Base-by-base conservation (phyloP, 1,284 basidiomycete species). In the Porodaedalea pini region DNA sequence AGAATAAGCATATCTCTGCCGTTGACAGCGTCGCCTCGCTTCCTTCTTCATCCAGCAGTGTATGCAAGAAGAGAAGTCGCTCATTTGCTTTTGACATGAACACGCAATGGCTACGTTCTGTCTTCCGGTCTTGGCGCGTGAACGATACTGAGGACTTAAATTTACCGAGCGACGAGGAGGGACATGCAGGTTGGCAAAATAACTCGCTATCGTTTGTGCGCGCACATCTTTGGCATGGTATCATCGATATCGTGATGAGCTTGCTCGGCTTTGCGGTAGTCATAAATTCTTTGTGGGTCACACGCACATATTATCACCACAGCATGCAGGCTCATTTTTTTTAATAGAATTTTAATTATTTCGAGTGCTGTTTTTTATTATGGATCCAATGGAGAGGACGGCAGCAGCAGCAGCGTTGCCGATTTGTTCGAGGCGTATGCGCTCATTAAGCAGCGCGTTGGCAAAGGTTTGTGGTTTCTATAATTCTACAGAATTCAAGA, bases 391-490 rank as follows among this genome's bases (percentile, higher is more conserved):
- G 39, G 66, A 4, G 67, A 69, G 23, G 65, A 67, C 21, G 57
- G 65, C 10, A 57, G 61, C 23, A 66, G 59, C 43, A 58, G 61
- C 23, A 66, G 59, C 43, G 79, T 86, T 23, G 90, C 90, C 0
- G 88, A 86, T 67, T 73, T 96, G 7, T 91, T 92, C 65, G 90
- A 92, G 64, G 92, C 92, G 1, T 85, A 92, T 69, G 78, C 82
- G 47, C 73, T 95, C 23, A 87, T 97, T 43, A 73, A 74, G 36
- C 70, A 75, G 23, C 72, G 78, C 47, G 77, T 96, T 50, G 91
- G 92, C 10, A 75, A 81, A 69, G 78, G 88, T 86, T 68, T 57
- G 81, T 71, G 44, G 55, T 44, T 19, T 15, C 29, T 49, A 36
- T 51, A 41, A 27, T 11, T 50, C 10, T 49, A 25, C 10, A 29